Evolutionary conservation across 225 moss, liverwort and hornwort genomes (phyloP).

Genomic region (Anthoceros angustus): DNA sequence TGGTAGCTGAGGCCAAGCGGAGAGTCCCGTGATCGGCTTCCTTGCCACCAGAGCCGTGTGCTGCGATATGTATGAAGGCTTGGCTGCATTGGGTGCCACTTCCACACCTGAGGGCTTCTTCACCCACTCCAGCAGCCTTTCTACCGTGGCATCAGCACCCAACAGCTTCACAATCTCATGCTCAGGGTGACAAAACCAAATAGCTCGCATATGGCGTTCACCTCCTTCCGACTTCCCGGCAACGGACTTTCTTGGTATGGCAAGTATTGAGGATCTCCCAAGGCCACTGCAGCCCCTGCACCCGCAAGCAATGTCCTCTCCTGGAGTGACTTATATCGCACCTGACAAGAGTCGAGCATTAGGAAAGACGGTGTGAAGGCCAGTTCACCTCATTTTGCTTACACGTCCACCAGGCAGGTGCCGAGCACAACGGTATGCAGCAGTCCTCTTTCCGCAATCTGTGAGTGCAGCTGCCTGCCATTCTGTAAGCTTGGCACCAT

Average conservation of each 20-base stretch:
- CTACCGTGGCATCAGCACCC: background rate
- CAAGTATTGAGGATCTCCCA: background rate
- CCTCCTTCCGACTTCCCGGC: background rate
- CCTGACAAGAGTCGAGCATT: background rate
- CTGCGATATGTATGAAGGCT: background rate
- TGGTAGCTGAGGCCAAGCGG: background rate
- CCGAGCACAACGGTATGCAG: too few species aligned
- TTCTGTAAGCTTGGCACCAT: too few species aligned
- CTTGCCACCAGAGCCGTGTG: background rate
- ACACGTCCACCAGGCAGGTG: too few species aligned
- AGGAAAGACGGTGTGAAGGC: background rate
- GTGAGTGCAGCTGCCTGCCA: too few species aligned
- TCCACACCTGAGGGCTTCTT: background rate
- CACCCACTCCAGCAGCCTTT: background rate
- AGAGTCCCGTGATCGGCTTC: background rate
- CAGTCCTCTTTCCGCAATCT: too few species aligned
- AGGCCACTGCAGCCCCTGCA: background rate
- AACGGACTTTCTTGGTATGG: background rate
- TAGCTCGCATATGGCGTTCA: background rate
- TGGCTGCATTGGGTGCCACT: background rate
- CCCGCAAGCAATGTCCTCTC: background rate
- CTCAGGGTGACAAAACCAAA: background rate
- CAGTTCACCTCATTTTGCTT: constrained; percentile 2
- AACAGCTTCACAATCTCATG: background rate
- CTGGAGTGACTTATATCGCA: background rate